Evolutionary conservation across 1,284 basidiomycete genomes (phyloP).

Genomic region (Dichomitus squalens): DNA sequence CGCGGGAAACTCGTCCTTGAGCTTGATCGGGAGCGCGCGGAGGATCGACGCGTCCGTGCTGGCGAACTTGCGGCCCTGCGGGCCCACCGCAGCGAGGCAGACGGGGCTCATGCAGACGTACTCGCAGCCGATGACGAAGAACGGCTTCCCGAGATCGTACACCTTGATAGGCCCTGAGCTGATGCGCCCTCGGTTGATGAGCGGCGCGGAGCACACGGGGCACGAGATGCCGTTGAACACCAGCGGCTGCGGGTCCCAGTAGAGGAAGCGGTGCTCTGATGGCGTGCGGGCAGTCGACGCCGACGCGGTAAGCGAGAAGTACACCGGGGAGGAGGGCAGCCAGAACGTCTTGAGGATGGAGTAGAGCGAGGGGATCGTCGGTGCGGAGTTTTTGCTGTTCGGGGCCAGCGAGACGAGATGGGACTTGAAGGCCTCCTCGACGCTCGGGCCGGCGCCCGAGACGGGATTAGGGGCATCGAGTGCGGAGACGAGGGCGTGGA

Average conservation of each 20-base stretch:
- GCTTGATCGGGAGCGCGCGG: constrained; percentile 60
- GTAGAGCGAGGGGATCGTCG: constrained; percentile 65
- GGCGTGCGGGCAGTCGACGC: constrained; percentile 63
- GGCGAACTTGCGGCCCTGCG: constrained; percentile 62
- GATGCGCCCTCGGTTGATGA: constrained; percentile 68
- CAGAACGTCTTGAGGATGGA: constrained; percentile 77
- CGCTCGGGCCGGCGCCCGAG: constrained; percentile 54
- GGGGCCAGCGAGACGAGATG: constrained; percentile 64
- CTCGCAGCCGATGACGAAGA: constrained; percentile 80
- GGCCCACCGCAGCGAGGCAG: constrained; percentile 41
- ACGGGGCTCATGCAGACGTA: constrained; percentile 61
- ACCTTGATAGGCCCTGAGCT: constrained; percentile 70
- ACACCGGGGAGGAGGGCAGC: constrained; percentile 72
- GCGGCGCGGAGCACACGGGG: constrained; percentile 56
- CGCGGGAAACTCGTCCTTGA: constrained; percentile 74
- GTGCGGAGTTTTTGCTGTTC: constrained; percentile 40
- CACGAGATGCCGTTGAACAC: constrained; percentile 77
- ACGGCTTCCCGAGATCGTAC: constrained; percentile 73
- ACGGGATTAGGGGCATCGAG: constrained; percentile 60
- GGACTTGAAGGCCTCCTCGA: constrained; percentile 73
- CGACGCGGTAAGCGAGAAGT: constrained; percentile 74
- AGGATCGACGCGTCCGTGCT: constrained; percentile 72
- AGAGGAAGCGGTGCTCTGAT: constrained; percentile 72
- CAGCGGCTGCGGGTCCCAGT: constrained; percentile 78
- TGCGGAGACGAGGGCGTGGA: constrained; percentile 54